Conservation (phyloP, 2,329 filamentous ascomycete species). For the Cytospora mali region DNA sequence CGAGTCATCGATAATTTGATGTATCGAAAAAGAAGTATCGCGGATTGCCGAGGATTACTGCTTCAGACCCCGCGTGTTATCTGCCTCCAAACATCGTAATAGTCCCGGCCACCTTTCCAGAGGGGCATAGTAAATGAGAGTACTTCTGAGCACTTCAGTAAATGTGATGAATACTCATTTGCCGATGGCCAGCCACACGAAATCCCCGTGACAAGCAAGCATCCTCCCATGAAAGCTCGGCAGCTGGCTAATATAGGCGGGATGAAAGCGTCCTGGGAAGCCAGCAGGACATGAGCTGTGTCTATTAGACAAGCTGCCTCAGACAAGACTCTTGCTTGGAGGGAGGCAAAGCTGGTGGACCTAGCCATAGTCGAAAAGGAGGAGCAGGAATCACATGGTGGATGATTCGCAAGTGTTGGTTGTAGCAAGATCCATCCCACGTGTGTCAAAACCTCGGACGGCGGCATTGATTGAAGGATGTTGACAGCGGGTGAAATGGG, state of each 20-base stretch:
- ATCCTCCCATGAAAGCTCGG: conserved; percentile 15
- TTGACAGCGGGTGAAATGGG: conserved; percentile 5
- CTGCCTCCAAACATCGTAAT: conserved; percentile 35
- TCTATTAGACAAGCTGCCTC: conserved; percentile 14
- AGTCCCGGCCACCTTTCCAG: conserved; percentile 17
- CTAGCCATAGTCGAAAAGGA: conserved; percentile 11
- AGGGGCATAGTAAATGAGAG: conserved; percentile 18
- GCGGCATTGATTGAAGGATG: conserved; percentile 15
- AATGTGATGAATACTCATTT: neutral
- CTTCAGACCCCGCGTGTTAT: conserved; percentile 2
- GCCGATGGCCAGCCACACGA: conserved; percentile 7
- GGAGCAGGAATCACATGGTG: conserved; percentile 7
- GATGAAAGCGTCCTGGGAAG: conserved; percentile 7
- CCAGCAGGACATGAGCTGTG: conserved; percentile 9
- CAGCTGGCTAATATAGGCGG: conserved; percentile 15
- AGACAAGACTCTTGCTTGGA: conserved; percentile 12
- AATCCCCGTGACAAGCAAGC: conserved; percentile 10
- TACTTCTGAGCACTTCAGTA: conserved; percentile 23
- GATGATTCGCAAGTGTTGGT: conserved; percentile 7
- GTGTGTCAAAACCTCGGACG: conserved; percentile 15
- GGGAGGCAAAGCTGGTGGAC: neutral
- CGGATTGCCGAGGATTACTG: neutral
- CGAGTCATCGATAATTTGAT: neutral
- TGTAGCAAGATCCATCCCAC: conserved; percentile 14
- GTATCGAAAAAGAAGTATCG: neutral